phyloP scores from a whole-genome alignment of 148 eudicot genomes.

The Vaccinium corymbosum region DNA sequence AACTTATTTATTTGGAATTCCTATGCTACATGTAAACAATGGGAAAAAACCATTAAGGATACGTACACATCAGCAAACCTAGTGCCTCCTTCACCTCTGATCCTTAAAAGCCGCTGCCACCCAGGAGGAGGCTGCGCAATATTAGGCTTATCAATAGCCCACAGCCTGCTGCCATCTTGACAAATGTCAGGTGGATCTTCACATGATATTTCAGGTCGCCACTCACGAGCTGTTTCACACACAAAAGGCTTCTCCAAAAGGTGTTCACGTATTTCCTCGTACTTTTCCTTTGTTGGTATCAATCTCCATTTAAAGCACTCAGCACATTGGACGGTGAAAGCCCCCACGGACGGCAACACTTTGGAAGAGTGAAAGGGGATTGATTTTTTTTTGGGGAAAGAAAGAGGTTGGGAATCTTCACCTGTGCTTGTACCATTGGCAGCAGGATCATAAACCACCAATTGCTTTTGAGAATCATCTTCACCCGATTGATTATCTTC shows the following conservation, averaged over 20 bases:
- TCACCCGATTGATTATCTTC: conserved; percentile 22
- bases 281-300: conserved; percentile 81
- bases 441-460: conserved; percentile 59
- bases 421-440: conserved; percentile 17
- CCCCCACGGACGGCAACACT: conserved; percentile 67
- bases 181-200: conserved; percentile 64
- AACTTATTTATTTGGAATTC: not conserved
- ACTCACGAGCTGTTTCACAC: conserved; percentile 71
- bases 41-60: conserved; percentile 12
- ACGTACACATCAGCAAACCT: conserved; percentile 97
- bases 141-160: conserved; percentile 95
- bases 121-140: conserved; percentile 90
- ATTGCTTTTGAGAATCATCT: conserved; percentile 47
- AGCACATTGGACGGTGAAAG: conserved; percentile 90
- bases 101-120: conserved; percentile 76
- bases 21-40: not conserved
- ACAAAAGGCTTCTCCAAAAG: conserved; percentile 62
- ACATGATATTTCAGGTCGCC: conserved; percentile 73
- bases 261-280: conserved; percentile 84
- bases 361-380: conserved; percentile 24
- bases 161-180: conserved; percentile 81
- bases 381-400: not conserved
- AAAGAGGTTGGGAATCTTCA: conserved; percentile 25
- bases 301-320: conserved; percentile 90
- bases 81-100: conserved; percentile 76